Base-by-base conservation (phyloP, 2,329 filamentous ascomycete species). In the Hymenotorrendiella dingleyae region DNA sequence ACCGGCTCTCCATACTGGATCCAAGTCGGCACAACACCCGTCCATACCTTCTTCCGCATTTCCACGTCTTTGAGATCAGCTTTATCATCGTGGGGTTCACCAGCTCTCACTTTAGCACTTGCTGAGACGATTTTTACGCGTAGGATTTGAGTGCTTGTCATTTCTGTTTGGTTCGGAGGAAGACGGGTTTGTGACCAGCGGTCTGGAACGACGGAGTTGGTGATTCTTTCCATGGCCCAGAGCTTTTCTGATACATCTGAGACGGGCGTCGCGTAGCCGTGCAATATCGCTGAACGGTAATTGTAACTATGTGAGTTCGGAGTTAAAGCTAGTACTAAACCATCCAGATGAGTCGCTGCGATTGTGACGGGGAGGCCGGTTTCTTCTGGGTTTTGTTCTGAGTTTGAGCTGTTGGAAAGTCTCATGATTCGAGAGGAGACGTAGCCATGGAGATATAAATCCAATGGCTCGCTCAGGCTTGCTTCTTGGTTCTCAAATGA, bases 371-470 rank as follows among this genome's bases (percentile, higher is more conserved):
- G 84, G n/a, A 94, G 64, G n/a, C 82, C 82, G 21, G 69, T 57
- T 8, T 56, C 24, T 33, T 20, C 33, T 8, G 11, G 14, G 1
- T 28, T 16, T 16, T 35, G 34, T 10, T 35, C 32, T 21, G 78
- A 71, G 14, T 24, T 30, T 21, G 12, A n/a, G 10, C 29, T 29
- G 22, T 32, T 40, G n/a, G 28, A 24, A 7, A 84, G 63, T 50
- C 82, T 84, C 72, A 91, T 84, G 27, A 95, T 70, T 6, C 88
- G 83, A 0, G 80, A 80, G 43, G 81, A 85, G 54, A 90, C 81
- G 62, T 90, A 93, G 59, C 86, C 87, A 64, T 94, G 88, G 12
- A 94, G 74, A 62, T 94, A 94, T 48, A 83, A 73, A 45, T 88
- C 82, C 9, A 89, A 70, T 0, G 82, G 78, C 50, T 89, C 81